phyloP scores from a whole-genome alignment of 2,329 filamentous ascomycete genomes.

The Penicillium sp. region DNA sequence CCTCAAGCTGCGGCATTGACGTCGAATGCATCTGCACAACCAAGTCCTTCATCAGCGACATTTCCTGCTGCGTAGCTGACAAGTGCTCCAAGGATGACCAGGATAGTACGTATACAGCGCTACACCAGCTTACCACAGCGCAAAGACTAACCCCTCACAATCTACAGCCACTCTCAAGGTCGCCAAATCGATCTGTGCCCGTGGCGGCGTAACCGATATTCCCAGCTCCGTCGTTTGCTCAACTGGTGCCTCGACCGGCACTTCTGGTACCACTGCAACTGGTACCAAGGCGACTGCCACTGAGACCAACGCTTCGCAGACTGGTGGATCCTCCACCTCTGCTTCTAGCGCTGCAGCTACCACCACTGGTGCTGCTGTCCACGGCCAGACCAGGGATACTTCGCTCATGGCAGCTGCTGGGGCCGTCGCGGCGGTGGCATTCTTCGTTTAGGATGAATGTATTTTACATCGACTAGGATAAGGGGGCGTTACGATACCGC shows the following conservation, averaged over 20 bases:
- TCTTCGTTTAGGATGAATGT: constrained; percentile 28
- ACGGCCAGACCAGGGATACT: constrained; percentile 28
- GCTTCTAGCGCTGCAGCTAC: constrained; percentile 32
- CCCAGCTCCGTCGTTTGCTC: constrained; percentile 38
- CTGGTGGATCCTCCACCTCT: constrained; percentile 26
- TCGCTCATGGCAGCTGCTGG: constrained; percentile 36
- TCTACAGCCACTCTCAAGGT: constrained; percentile 38
- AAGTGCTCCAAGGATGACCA: constrained; percentile 51
- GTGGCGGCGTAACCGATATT: constrained; percentile 41
- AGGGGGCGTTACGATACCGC: neutral
- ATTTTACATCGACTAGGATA: neutral
- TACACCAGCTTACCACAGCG: neutral
- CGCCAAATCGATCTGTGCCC: constrained; percentile 44
- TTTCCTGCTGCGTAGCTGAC: constrained; percentile 55
- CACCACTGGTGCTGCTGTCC: constrained; percentile 25
- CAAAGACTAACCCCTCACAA: neutral
- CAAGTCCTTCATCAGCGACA: constrained; percentile 50
- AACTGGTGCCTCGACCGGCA: constrained; percentile 18
- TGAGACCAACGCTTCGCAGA: constrained; percentile 22
- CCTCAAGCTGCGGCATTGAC: constrained; percentile 47
- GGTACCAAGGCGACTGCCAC: constrained; percentile 7
- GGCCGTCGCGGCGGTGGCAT: constrained; percentile 34
- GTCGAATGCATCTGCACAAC: constrained; percentile 56
- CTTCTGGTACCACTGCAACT: constrained; percentile 18
- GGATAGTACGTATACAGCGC: constrained; percentile 33